These are phyloP conservation scores for Ceriops tagal DNA, from an alignment of 345 rosid genomes.

Conservation along the genomic window DNA sequence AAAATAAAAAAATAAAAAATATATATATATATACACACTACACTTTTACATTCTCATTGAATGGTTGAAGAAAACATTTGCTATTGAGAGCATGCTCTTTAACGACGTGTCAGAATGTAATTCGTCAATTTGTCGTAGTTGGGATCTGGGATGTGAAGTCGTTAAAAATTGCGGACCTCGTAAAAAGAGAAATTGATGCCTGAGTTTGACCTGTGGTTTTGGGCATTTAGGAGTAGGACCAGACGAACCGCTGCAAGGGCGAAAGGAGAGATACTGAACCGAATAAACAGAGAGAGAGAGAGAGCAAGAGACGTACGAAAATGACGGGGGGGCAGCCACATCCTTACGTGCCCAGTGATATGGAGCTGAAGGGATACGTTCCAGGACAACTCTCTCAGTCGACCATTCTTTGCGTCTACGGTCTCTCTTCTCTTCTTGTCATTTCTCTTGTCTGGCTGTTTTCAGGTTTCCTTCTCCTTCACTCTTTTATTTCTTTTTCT, in stretches of 20 bases:
- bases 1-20: too few relatives aligned
- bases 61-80: too few relatives aligned
- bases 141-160: too few relatives aligned
- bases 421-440: conserved; percentile 46
- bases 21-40: too few relatives aligned
- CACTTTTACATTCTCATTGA: too few relatives aligned
- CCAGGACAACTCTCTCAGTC: conserved; percentile 58
- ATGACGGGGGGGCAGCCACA: conserved; percentile 34
- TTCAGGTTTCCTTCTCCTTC: conserved; percentile 43
- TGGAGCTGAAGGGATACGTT: conserved; percentile 57
- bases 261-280: too few relatives aligned
- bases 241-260: neutral
- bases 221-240: neutral
- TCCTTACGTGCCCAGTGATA: conserved; percentile 82
- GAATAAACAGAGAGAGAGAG: neutral
- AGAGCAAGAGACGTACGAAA: neutral
- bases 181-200: too few relatives aligned
- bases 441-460: conserved; percentile 59
- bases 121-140: too few relatives aligned
- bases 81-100: too few relatives aligned
- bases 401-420: conserved; percentile 50
- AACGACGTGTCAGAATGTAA: too few relatives aligned
- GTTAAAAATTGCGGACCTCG: too few relatives aligned
- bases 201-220: too few relatives aligned
- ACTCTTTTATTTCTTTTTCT: neutral